Percentiles rank a stretch among this genome's conserved stretches.
These are phyloP conservation scores for Geotrichum siamense DNA, from an alignment of 1,139 yeast species.

Conservation along the genomic window DNA sequence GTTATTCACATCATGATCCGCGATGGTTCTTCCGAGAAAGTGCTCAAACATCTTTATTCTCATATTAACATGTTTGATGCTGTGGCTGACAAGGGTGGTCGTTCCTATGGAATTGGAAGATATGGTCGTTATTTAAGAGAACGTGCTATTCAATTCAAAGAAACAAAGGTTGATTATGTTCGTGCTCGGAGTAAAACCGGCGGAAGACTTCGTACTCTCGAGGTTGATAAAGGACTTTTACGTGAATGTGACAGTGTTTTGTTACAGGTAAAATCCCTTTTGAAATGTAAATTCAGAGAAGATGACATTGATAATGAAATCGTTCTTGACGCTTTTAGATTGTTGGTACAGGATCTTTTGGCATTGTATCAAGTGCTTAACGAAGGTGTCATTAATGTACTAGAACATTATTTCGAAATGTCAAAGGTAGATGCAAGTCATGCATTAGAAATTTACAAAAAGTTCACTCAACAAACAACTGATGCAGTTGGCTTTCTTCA, in stretches of 20 bases:
- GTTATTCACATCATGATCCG: conserved; percentile 87
- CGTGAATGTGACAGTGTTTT: conserved; percentile 83
- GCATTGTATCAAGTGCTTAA: conserved; percentile 81
- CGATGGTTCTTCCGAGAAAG: conserved; percentile 73
- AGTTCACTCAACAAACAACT: conserved; percentile 78
- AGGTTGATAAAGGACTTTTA: conserved; percentile 74
- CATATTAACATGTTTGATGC: conserved; percentile 55
- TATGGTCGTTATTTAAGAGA: conserved; percentile 66
- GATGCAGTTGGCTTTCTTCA: conserved; percentile 82
- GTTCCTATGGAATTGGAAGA: conserved; percentile 51
- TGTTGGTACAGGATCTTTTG: conserved; percentile 79
- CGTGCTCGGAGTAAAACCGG: conserved; percentile 44
- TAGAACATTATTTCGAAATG: conserved; percentile 94
- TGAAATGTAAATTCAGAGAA: conserved; percentile 64
- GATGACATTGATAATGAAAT: conserved; percentile 77
- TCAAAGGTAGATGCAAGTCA: conserved; percentile 78
- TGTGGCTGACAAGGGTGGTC: conserved; percentile 40
- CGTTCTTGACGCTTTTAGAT: conserved; percentile 71
- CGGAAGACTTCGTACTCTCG: conserved; percentile 55
- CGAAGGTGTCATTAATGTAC: conserved; percentile 87
- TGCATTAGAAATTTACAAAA: conserved; percentile 74
- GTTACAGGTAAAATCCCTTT: conserved; percentile 65
- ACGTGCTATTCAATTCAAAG: conserved; percentile 61
- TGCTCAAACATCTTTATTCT: conserved; percentile 56
- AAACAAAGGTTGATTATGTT: conserved; percentile 67